Percentiles rank a stretch among this genome's conserved stretches.
These are phyloP conservation scores for Elymus sibiricus DNA, from an alignment of 176 grass and related monocot species.

Conservation along the genomic window DNA sequence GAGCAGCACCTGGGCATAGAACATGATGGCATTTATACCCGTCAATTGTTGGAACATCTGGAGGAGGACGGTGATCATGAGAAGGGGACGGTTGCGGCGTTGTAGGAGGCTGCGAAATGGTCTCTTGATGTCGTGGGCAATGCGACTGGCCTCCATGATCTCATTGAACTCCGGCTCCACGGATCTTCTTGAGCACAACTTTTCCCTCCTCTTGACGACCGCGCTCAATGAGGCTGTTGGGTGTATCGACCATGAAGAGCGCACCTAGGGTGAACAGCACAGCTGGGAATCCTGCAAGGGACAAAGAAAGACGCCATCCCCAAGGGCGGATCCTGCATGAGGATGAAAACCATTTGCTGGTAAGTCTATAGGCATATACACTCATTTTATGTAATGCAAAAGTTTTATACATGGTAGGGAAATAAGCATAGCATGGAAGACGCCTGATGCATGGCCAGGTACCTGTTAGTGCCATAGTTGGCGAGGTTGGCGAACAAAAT, in stretches of 20 bases:
- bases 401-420: neutral
- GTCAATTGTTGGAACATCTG: slow-evolving; percentile 91
- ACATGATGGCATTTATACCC: slow-evolving; percentile 93
- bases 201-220: slow-evolving; percentile 53
- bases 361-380: neutral
- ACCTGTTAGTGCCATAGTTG: neutral
- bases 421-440: neutral
- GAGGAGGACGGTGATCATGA: slow-evolving; percentile 67
- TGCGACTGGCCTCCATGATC: slow-evolving; percentile 71
- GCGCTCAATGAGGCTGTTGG: slow-evolving; percentile 81
- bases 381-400: neutral
- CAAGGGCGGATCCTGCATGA: slow-evolving; percentile 55
- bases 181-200: slow-evolving; percentile 58
- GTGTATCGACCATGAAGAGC: slow-evolving; percentile 60
- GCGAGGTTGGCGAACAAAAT: neutral
- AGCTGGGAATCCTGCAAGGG: slow-evolving; percentile 59
- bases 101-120: slow-evolving; percentile 73
- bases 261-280: slow-evolving; percentile 53
- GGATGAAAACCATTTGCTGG: neutral
- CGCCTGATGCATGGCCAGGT: neutral
- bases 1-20: slow-evolving; percentile 86
- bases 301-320: slow-evolving; percentile 73
- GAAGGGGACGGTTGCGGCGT: slow-evolving; percentile 63
- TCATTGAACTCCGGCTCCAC: slow-evolving; percentile 76
- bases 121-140: slow-evolving; percentile 61